Percentiles rank a stretch among this genome's conserved stretches.
phyloP scores from a whole-genome alignment of 164 flowering plant genomes.

The Malania oleifera region DNA sequence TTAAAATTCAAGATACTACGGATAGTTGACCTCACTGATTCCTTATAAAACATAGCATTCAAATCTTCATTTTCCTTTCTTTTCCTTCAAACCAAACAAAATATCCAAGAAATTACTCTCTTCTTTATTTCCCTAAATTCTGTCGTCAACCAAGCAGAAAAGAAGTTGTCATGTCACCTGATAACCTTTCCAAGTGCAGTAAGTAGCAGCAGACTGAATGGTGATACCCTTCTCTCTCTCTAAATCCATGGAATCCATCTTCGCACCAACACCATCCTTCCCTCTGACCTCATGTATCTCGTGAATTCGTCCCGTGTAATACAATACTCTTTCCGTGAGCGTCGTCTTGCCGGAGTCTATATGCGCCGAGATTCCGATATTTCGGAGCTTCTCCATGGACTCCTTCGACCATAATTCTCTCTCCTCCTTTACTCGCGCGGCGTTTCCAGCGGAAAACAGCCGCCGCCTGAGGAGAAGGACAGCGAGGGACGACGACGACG shows the following conservation, averaged over 20 bases:
- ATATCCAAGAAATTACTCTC: no score
- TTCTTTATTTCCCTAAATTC: neutral
- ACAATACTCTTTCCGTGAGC: constrained; percentile 79
- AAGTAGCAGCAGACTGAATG: constrained; percentile 96
- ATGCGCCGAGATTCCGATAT: constrained; percentile 96
- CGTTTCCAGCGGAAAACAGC: constrained; percentile 44
- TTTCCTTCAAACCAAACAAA: no score
- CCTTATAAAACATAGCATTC: no score
- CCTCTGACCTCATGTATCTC: constrained; percentile 98
- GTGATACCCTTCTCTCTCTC: constrained; percentile 98
- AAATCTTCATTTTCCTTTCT: no score
- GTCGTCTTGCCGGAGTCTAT: constrained; percentile 98
- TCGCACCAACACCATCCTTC: constrained; percentile 92
- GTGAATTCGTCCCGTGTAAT: constrained; percentile 86
- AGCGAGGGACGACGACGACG: constrained; percentile 31
- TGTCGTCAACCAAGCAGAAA: neutral
- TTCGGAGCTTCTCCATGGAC: constrained; percentile 68
- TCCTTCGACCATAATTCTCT: constrained; percentile 87
- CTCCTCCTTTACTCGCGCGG: constrained; percentile 54
- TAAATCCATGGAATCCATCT: constrained; percentile 99
- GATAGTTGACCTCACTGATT: no score
- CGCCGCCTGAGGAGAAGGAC: constrained; percentile 41
- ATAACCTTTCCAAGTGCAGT: constrained; percentile 89
- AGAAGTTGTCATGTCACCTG: constrained; percentile 68
- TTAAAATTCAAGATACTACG: no score